A percentile compares a stretch with the other conserved stretches of the same genome.
phyloP scores from a whole-genome alignment of 768 basidiomycete genomes.

The Phaeolepiota aurea region DNA sequence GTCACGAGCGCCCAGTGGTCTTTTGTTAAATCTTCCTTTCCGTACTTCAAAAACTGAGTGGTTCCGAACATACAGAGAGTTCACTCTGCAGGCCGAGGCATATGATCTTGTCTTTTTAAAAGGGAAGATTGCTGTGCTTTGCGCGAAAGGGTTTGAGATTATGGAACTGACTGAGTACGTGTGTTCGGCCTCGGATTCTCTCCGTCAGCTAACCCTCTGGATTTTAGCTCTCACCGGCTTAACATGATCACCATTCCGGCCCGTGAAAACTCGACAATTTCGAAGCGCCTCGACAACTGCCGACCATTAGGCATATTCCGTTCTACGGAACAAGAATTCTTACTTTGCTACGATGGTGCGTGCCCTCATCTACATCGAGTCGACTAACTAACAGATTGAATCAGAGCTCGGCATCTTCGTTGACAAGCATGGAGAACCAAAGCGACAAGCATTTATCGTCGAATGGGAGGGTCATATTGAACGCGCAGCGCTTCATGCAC shows the following conservation, averaged over 20 bases:
- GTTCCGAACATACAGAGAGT: constrained; percentile 93
- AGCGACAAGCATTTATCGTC: constrained; percentile 58
- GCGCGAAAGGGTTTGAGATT: constrained; percentile 93
- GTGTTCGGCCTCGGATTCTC: not conserved
- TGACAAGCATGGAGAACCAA: constrained; percentile 85
- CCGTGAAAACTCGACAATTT: not conserved
- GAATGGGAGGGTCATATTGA: constrained; percentile 96
- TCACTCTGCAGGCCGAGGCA: constrained; percentile 88
- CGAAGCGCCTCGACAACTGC: not conserved
- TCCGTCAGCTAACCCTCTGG: too few species aligned
- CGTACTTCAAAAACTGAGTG: constrained; percentile 81
- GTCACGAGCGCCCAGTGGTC: constrained; percentile 58
- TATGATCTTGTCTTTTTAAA: constrained; percentile 90
- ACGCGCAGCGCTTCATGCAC: constrained; percentile 81
- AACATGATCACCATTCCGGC: not conserved
- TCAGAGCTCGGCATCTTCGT: constrained; percentile 89
- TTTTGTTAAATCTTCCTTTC: constrained; percentile 69
- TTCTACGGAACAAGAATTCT: constrained; percentile 77
- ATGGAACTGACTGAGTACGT: constrained; percentile 91
- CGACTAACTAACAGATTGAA: not conserved
- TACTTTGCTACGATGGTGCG: constrained; percentile 81
- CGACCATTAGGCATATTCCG: constrained; percentile 88
- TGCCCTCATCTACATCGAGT: not conserved
- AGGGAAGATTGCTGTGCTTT: constrained; percentile 87
- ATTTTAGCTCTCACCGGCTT: not conserved